A percentile compares a stretch with the other conserved stretches of the same genome.
Conservation (phyloP, 169 alveolate genomes). For the Plasmodium falciparum region DNA sequence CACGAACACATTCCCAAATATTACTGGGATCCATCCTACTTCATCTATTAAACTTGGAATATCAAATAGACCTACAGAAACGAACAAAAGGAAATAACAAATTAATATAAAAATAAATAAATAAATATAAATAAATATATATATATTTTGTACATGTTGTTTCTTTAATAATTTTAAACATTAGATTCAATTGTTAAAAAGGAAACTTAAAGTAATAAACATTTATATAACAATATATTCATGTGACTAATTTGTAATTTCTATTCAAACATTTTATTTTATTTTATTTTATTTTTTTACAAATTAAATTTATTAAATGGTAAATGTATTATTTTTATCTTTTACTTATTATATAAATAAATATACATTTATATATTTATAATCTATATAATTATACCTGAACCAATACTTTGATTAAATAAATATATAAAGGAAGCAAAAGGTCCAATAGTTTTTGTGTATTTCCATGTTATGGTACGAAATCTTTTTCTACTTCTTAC, state of each 20-base stretch:
- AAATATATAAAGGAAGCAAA: conserved; percentile 83
- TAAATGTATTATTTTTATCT: neutral
- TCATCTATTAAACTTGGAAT: conserved; percentile 83
- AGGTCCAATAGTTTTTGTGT: conserved; percentile 85
- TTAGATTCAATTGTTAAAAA: neutral
- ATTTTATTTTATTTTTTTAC: neutral
- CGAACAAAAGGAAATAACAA: conserved; percentile 9
- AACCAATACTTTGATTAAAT: conserved; percentile 85
- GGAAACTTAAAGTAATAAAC: neutral
- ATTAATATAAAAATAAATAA: neutral
- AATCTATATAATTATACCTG: conserved; percentile 69
- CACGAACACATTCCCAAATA: conserved; percentile 78
- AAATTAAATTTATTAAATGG: neutral
- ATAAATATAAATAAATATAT: no score
- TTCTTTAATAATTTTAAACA: neutral
- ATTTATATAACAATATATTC: neutral
- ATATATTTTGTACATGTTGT: neutral
- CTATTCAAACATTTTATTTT: no score
- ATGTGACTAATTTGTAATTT: no score
- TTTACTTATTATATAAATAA: neutral
- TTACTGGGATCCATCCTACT: conserved; percentile 83
- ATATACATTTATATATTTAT: neutral
- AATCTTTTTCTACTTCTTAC: conserved; percentile 82
- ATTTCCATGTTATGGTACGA: conserved; percentile 87
- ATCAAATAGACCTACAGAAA: conserved; percentile 80